phyloP scores from a whole-genome alignment of 2,329 filamentous ascomycete genomes.

The Chrysoporthe austroafricana region DNA sequence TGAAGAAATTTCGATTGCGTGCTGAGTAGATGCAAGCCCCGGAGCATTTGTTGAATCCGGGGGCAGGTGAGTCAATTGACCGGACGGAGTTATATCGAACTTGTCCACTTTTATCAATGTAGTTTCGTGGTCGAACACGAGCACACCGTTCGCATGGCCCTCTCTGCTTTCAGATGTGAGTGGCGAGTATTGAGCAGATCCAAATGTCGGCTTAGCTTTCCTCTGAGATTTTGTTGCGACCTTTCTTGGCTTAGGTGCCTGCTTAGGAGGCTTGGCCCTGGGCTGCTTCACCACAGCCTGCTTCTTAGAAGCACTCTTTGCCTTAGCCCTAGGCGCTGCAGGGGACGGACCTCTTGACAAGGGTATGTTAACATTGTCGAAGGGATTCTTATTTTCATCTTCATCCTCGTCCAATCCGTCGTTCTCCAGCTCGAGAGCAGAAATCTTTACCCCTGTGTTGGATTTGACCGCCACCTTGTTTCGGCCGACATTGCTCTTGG shows the following conservation, averaged over 20 bases:
- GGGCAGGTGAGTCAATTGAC: background rate
- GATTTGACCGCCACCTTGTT: background rate
- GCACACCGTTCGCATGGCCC: background rate
- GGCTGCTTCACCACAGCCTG: background rate
- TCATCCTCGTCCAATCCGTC: background rate
- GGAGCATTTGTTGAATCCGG: background rate
- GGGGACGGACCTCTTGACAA: background rate
- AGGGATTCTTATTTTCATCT: background rate
- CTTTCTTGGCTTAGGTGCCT: background rate
- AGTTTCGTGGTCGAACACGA: background rate
- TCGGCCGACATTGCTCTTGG: too few relatives aligned
- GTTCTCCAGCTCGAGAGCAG: slow-evolving; percentile 6
- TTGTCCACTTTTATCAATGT: background rate
- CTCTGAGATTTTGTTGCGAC: background rate
- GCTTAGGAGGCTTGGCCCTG: too few relatives aligned
- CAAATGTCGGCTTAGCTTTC: background rate
- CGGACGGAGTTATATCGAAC: background rate
- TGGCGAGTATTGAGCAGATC: background rate
- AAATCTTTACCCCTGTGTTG: slow-evolving; percentile 11
- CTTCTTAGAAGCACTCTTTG: background rate
- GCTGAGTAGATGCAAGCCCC: background rate
- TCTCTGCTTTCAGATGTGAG: background rate
- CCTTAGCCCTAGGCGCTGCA: background rate
- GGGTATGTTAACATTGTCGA: background rate
- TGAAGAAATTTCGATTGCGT: background rate